Conservation (phyloP, 2,329 filamentous ascomycete species). For the Didymella exigua region DNA sequence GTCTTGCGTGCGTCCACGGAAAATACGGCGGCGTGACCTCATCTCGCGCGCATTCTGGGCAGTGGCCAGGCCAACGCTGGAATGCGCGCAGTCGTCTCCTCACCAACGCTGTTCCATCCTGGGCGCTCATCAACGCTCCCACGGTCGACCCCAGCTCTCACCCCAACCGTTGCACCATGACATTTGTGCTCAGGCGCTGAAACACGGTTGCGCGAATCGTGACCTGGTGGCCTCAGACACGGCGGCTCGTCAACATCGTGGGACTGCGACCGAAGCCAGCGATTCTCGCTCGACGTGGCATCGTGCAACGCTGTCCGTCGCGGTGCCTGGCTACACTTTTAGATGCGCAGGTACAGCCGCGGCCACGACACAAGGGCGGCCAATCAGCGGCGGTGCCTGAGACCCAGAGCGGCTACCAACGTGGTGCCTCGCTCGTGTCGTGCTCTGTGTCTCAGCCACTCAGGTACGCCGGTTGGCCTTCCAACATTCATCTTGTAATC, state of each 20-base stretch:
- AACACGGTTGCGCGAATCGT: conserved; percentile 31
- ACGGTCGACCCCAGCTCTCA: conserved; percentile 23
- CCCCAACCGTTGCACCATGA: conserved; percentile 26
- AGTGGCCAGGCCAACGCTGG: conserved; percentile 14
- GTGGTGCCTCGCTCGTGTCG: conserved; percentile 11
- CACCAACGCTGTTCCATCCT: conserved; percentile 8
- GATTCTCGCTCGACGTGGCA: conserved; percentile 18
- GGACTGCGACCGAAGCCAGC: conserved; percentile 12
- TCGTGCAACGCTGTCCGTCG: conserved; percentile 16
- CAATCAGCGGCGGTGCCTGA: conserved; percentile 15
- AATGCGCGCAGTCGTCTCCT: conserved; percentile 9
- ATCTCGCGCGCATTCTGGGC: conserved; percentile 10
- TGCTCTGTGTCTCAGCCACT: conserved; percentile 14
- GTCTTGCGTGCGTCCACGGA: conserved; percentile 5
- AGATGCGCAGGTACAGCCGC: conserved; percentile 13
- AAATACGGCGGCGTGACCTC: conserved; percentile 8
- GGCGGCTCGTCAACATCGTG: conserved; percentile 9
- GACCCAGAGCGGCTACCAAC: conserved; percentile 12
- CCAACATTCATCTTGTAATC: conserved; percentile 1
- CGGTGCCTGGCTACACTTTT: conserved; percentile 3
- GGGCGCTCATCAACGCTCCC: conserved; percentile 5
- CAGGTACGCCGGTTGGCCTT: conserved; percentile 1
- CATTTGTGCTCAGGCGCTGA: conserved; percentile 27
- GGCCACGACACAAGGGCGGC: conserved; percentile 3
- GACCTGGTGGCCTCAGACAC: conserved; percentile 9